A percentile compares a stretch with the other conserved stretches of the same genome.
Conservation (phyloP, 177 flowering plant genomes). For the Vitis hybrid region DNA sequence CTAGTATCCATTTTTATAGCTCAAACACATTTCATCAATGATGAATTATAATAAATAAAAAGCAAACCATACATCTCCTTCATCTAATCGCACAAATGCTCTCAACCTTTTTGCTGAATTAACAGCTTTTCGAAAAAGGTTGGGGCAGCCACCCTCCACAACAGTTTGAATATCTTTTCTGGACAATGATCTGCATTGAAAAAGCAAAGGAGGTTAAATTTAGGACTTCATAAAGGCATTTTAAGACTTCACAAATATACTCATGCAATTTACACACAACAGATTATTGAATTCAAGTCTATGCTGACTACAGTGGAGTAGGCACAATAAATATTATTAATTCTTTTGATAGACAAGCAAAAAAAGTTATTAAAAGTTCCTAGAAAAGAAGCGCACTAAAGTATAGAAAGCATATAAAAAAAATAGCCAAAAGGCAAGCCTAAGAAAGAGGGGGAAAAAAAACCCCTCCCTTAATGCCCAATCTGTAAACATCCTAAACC, state of each 20-base stretch:
- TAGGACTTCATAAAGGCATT: not conserved
- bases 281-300: too few relatives aligned
- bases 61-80: constrained; percentile 72
- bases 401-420: too few relatives aligned
- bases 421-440: too few relatives aligned
- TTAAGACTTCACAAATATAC: not conserved
- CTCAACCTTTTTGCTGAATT: constrained; percentile 89
- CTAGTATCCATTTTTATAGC: not conserved
- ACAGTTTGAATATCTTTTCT: constrained; percentile 55
- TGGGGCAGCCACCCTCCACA: constrained; percentile 88
- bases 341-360: too few relatives aligned
- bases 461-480: too few relatives aligned
- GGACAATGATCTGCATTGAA: constrained; percentile 60
- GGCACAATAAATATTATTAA: too few relatives aligned
- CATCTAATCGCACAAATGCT: constrained; percentile 64
- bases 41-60: not conserved
- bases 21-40: not conserved
- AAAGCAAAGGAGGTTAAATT: not conserved
- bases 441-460: too few relatives aligned
- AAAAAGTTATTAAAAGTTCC: too few relatives aligned
- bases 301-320: too few relatives aligned
- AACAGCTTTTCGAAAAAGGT: constrained; percentile 69
- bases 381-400: too few relatives aligned
- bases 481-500: too few relatives aligned
- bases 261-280: not conserved